Percentiles rank a stretch among this genome's conserved stretches.
Evolutionary conservation across 2,329 filamentous ascomycete species (phyloP).

Genomic region (Aspergillus arachidicola): DNA sequence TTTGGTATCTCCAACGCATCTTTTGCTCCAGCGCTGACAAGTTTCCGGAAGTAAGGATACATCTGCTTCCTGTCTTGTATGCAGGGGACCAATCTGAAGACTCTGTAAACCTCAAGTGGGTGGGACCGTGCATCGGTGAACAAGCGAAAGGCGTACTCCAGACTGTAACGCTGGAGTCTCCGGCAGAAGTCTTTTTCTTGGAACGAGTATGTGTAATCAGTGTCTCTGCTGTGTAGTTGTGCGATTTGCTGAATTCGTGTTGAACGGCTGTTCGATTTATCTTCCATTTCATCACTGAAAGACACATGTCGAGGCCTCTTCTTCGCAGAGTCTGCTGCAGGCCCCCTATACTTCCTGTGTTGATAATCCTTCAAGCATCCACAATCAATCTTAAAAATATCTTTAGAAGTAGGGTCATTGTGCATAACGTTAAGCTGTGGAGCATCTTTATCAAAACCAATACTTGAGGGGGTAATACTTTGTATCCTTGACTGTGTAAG

Average conservation of each 20-base stretch:
- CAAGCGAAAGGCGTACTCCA: conserved; percentile 65
- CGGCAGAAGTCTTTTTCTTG: conserved; percentile 71
- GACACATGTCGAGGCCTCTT: background rate
- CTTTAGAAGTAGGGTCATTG: background rate
- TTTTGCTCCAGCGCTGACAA: conserved; percentile 41
- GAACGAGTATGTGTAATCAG: conserved; percentile 57
- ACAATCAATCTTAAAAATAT: background rate
- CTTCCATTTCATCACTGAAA: background rate
- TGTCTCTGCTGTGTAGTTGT: background rate
- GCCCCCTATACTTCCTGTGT: background rate
- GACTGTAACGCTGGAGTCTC: conserved; percentile 65
- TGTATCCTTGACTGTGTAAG: background rate
- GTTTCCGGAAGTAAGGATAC: conserved; percentile 38
- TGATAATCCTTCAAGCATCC: background rate
- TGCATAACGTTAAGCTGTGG: background rate
- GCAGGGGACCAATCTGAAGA: conserved; percentile 71
- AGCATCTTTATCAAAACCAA: background rate
- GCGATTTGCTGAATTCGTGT: background rate
- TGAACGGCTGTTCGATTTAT: background rate
- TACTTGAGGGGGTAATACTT: background rate
- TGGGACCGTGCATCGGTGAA: conserved; percentile 52
- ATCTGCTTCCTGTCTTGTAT: conserved; percentile 52
- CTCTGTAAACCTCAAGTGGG: conserved; percentile 52
- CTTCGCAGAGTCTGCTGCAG: background rate
- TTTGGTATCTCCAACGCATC: conserved; percentile 62